These are phyloP conservation scores for Cyclanthera cordifolia DNA, from an alignment of 306 rosid genomes.

Conservation along the genomic window DNA sequence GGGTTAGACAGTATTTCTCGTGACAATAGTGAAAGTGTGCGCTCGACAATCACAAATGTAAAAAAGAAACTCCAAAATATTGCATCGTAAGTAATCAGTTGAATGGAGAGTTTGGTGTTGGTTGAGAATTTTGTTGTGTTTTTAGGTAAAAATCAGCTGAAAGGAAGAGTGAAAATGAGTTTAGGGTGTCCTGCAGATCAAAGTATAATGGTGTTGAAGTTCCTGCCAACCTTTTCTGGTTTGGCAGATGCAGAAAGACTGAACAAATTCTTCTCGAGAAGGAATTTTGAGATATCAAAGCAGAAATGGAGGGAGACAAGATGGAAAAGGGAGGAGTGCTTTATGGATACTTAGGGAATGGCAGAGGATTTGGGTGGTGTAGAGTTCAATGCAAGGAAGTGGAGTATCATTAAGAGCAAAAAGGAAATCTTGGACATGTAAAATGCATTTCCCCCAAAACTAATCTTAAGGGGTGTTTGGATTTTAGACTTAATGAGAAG, in stretches of 20 bases:
- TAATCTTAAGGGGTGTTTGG: no score
- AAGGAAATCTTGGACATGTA: conserved; percentile 73
- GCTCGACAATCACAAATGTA: no score
- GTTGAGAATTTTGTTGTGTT: no score
- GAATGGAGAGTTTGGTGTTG: neutral
- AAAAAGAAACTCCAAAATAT: no score
- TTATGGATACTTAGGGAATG: conserved; percentile 67
- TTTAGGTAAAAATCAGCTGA: conserved; percentile 76
- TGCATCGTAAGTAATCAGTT: no score
- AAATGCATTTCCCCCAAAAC: conserved; percentile 21
- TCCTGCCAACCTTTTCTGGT: conserved; percentile 44
- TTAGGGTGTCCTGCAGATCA: conserved; percentile 39
- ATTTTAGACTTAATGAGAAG: no score
- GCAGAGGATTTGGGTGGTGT: conserved; percentile 74
- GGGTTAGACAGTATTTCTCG: no score
- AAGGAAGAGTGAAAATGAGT: conserved; percentile 63
- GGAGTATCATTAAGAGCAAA: conserved; percentile 61
- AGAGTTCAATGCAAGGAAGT: conserved; percentile 48
- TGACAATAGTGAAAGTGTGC: no score
- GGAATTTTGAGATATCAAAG: conserved; percentile 22
- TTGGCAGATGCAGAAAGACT: conserved; percentile 42
- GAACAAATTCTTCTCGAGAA: conserved; percentile 27
- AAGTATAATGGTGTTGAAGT: conserved; percentile 40
- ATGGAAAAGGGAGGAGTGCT: conserved; percentile 44
- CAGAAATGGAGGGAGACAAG: conserved; percentile 10